Evolutionary conservation across 2,329 filamentous ascomycete species (phyloP).

Genomic region (Arthrobotrys sphaeroides): DNA sequence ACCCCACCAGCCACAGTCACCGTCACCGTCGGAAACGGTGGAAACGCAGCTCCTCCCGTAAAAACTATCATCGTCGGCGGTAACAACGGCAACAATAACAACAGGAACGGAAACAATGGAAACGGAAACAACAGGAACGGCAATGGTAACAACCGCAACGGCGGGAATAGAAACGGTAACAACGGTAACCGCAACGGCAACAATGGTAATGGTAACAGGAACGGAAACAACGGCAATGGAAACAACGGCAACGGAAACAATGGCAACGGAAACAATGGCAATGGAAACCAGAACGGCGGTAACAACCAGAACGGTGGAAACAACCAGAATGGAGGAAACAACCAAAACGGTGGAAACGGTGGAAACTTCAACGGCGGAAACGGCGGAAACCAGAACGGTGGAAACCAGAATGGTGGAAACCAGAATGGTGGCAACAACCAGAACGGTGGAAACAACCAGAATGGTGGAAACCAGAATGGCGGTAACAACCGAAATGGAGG

Average conservation of each 20-base stretch:
- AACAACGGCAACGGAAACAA: neutral
- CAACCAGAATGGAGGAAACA: neutral
- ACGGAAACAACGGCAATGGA: neutral
- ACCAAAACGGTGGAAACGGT: neutral
- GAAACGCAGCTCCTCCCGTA: no score
- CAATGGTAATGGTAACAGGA: neutral
- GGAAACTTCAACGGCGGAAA: neutral
- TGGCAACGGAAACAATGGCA: neutral
- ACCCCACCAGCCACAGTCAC: neutral
- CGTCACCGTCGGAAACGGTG: neutral
- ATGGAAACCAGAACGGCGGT: no score
- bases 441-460: neutral
- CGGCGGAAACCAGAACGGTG: neutral
- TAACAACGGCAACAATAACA: neutral
- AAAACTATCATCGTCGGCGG: neutral
- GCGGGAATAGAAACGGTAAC: neutral
- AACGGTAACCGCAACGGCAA: neutral
- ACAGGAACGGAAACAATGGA: neutral
- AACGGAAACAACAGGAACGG: neutral
- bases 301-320: conserved; percentile 4
- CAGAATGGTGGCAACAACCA: neutral
- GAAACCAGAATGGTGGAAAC: neutral
- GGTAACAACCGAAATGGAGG: neutral
- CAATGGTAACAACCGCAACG: neutral
- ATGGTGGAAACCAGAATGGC: no score